phyloP scores from a whole-genome alignment of 768 basidiomycete genomes.

The Tylopilus sp. region DNA sequence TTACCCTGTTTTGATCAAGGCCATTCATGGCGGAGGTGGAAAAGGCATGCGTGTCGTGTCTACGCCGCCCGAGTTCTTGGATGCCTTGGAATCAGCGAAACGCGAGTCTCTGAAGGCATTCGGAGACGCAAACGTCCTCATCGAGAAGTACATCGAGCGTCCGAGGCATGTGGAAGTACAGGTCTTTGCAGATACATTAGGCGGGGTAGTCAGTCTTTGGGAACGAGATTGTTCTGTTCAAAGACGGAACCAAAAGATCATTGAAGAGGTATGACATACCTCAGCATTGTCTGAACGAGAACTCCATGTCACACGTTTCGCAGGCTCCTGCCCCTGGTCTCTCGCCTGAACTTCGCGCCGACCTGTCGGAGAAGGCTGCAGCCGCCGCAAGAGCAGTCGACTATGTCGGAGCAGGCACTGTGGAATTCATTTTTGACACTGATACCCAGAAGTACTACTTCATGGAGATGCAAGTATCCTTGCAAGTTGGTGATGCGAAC shows the following conservation, averaged over 20 bases:
- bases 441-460: constrained; percentile 86
- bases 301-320: background rate
- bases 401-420: constrained; percentile 89
- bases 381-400: constrained; percentile 91
- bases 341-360: constrained; percentile 70
- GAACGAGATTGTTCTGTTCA: constrained; percentile 93
- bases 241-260: constrained; percentile 91
- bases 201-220: constrained; percentile 91
- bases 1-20: constrained; percentile 93
- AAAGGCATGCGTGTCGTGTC: constrained; percentile 91
- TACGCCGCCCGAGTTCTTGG: constrained; percentile 64
- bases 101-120: constrained; percentile 88
- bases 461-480: constrained; percentile 80
- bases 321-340: constrained; percentile 91
- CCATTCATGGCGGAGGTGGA: constrained; percentile 93
- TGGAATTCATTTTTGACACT: constrained; percentile 97
- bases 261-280: constrained; percentile 62
- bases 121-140: constrained; percentile 79
- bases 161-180: constrained; percentile 95
- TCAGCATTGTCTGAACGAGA: background rate
- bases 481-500: background rate
- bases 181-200: constrained; percentile 81
- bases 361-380: constrained; percentile 82
- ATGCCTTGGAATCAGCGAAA: constrained; percentile 82
- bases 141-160: constrained; percentile 85